These are phyloP conservation scores for Penicillium turbatum DNA, from an alignment of 495 filamentous ascomycete species.

Conservation along the genomic window DNA sequence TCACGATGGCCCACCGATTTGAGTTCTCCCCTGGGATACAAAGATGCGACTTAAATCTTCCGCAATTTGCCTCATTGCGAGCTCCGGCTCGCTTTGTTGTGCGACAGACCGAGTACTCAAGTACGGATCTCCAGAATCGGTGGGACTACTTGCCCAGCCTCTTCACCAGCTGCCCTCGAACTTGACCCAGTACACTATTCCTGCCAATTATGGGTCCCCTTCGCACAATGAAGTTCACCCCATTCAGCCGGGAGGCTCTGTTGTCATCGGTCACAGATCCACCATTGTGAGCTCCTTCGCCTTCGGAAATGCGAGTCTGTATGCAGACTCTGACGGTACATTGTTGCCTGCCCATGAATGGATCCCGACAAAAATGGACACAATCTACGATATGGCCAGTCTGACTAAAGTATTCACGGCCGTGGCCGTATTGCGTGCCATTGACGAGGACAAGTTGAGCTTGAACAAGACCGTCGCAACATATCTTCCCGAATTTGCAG, in stretches of 20 bases:
- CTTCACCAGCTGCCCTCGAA: constrained; percentile 20
- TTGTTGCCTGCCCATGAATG: constrained; percentile 15
- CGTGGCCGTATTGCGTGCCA: constrained; percentile 16
- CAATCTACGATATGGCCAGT: constrained; percentile 30
- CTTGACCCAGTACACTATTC: constrained; percentile 22
- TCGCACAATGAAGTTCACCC: constrained; percentile 16
- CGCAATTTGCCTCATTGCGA: background rate
- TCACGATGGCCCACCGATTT: background rate
- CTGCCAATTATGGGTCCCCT: constrained; percentile 20
- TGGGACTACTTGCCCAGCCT: constrained; percentile 19
- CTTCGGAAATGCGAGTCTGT: constrained; percentile 25
- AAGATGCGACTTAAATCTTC: background rate
- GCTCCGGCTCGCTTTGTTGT: background rate
- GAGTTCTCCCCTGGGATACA: background rate
- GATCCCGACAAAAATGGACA: constrained; percentile 19
- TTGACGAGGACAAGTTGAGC: constrained; percentile 19
- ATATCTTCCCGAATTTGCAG: constrained; percentile 23
- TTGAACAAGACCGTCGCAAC: constrained; percentile 19
- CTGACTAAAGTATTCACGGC: constrained; percentile 27
- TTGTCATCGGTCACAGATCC: constrained; percentile 21
- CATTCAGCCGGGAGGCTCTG: constrained; percentile 23
- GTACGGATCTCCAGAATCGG: constrained; percentile 23
- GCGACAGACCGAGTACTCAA: constrained; percentile 12
- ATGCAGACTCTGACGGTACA: constrained; percentile 25
- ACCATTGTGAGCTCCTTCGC: constrained; percentile 27